phyloP scores from a whole-genome alignment of 139 green algal genomes.

The Chlorella sp. region DNA sequence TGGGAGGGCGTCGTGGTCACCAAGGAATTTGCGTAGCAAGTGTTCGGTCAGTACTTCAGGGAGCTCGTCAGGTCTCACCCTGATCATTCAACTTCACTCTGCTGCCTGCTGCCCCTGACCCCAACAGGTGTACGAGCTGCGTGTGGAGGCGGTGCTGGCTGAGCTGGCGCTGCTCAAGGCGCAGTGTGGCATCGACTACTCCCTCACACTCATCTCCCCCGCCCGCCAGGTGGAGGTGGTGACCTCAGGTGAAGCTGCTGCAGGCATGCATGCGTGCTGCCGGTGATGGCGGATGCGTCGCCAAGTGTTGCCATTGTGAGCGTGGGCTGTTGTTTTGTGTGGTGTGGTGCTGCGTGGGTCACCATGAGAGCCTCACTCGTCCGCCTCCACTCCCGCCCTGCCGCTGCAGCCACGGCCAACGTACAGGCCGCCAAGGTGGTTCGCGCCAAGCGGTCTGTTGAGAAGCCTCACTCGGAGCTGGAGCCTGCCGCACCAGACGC shows the following conservation, averaged over 20 bases:
- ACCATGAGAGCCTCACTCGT: neutral
- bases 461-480: neutral
- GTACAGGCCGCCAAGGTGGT: conserved; percentile 20
- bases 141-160: conserved; percentile 9
- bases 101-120: no score
- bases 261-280: no score
- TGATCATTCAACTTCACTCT: no score
- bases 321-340: neutral
- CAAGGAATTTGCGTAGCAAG: no score
- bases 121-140: neutral
- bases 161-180: conserved; percentile 32
- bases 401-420: conserved; percentile 16
- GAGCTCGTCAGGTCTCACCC: no score
- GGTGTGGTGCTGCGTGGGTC: neutral
- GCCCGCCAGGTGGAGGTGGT: conserved; percentile 24
- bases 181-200: conserved; percentile 31
- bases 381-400: neutral
- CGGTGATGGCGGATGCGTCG: no score
- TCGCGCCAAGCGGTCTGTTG: neutral
- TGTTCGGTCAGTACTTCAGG: no score
- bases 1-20: no score
- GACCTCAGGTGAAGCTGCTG: conserved; percentile 25
- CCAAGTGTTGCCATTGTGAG: neutral
- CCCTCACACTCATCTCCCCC: conserved; percentile 17
- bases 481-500: neutral